phyloP scores from a whole-genome alignment of 805 yeast species.

The Teunomyces tritomae region DNA sequence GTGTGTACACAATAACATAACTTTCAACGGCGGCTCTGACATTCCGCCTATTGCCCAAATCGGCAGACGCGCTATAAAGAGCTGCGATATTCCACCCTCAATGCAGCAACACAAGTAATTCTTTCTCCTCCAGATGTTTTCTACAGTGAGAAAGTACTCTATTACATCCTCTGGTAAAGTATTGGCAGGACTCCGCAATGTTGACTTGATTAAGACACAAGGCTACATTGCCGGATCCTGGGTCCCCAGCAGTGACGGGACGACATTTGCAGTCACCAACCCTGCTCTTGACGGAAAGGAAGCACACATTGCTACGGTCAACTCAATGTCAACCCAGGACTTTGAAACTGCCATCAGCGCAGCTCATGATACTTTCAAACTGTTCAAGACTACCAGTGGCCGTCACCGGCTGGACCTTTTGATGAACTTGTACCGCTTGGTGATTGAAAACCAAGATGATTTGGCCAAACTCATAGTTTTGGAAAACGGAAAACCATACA shows the following conservation, averaged over 20 bases:
- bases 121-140: not conserved
- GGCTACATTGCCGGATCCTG: conserved; percentile 76
- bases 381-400: conserved; percentile 52
- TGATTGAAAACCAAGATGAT: conserved; percentile 59
- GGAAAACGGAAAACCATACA: conserved; percentile 73
- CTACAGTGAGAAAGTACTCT: not conserved
- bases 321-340: conserved; percentile 50
- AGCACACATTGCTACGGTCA: conserved; percentile 43
- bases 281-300: conserved; percentile 53
- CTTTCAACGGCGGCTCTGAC: not conserved
- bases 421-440: conserved; percentile 48
- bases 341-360: conserved; percentile 54
- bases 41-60: not conserved
- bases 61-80: conserved; percentile 1
- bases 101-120: not conserved
- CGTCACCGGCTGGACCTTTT: conserved; percentile 56
- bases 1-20: not conserved
- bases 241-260: conserved; percentile 44
- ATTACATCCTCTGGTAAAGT: conserved; percentile 8
- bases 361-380: conserved; percentile 52
- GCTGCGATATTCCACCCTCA: not conserved
- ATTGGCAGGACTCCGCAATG: conserved; percentile 36
- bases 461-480: conserved; percentile 60
- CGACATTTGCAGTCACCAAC: conserved; percentile 63
- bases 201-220: conserved; percentile 53